Base-by-base conservation (phyloP, 257 asterid species). In the Solanum sitiens region DNA sequence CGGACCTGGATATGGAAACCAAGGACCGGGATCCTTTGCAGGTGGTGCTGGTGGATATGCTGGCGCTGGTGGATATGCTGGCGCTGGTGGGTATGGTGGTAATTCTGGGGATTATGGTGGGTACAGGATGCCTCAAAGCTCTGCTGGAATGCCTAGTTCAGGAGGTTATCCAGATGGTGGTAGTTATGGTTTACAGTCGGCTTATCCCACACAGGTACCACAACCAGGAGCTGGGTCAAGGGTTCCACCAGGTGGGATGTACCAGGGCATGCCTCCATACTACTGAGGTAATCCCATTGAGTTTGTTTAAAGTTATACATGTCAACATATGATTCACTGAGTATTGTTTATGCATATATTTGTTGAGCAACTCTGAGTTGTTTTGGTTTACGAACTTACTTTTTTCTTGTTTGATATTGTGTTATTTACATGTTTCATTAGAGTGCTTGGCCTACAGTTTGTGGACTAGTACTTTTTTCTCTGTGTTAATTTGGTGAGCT, bases 261-360 rank as follows among this genome's bases (percentile, higher is more conserved):
- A 95, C 91, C 98, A 91, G 94, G 98, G 98, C 25, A 92, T 93
- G 94, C 98, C 96, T 7, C 98, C 98, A 20, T 96, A 95, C 83
- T 93, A 93, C 56, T 95, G 94, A 96, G 98, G 99, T 96, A 93
- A 92, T 70, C 68, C 71, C 11, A 72, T n/a, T 65, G 59, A 67
- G 42, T 47, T 82, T 47, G 18, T 53, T 76, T 12, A 42, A n/a
- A 56, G 65, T 56, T 56, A 56, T 18, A 56, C 65, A 56, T 56
- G 16, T 25, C 25, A 86, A 39, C 30, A 6, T 37, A 53, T 74
- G 86, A 71, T 59, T 45, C 68, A 25, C 71, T 76, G 82, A 15
- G 83, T 59, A 35, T 33, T 87, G 13, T 21, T 63, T 20, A 44
- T 74, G 65, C 82, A 40, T 85, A 71, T 65, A 44, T 68, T 42